These are phyloP conservation scores for Fusarium miscanthi DNA, from an alignment of 2,329 filamentous ascomycete genomes.

Conservation along the genomic window DNA sequence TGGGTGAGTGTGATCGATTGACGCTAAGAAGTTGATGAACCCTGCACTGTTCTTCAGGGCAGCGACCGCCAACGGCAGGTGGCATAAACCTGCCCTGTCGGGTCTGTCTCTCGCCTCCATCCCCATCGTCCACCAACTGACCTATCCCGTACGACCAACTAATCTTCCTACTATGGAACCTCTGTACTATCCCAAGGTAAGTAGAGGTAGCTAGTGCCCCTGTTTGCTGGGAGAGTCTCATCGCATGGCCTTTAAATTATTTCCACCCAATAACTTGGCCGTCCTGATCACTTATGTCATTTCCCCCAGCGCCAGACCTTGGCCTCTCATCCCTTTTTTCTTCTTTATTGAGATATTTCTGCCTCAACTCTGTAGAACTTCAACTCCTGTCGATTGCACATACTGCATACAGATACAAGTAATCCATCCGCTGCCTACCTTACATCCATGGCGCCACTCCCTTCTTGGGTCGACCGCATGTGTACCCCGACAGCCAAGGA, in stretches of 20 bases:
- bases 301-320: not conserved
- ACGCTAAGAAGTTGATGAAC: constrained; percentile 16
- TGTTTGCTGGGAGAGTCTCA: constrained; percentile 5
- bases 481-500: constrained; percentile 4
- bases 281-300: constrained; percentile 9
- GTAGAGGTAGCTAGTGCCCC: not conserved
- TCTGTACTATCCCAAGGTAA: not conserved
- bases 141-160: not conserved
- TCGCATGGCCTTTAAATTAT: constrained; percentile 19
- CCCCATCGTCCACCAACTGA: not conserved
- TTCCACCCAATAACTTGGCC: constrained; percentile 3
- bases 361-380: not conserved
- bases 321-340: not conserved
- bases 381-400: not conserved
- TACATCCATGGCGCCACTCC: constrained; percentile 26
- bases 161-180: not conserved
- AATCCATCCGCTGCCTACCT: not conserved
- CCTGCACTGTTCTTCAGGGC: constrained; percentile 41
- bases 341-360: not conserved
- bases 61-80: constrained; percentile 33
- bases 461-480: constrained; percentile 9
- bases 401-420: not conserved
- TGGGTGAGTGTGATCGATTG: constrained; percentile 21
- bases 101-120: constrained; percentile 2
- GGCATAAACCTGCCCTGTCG: constrained; percentile 34